These are phyloP conservation scores for Benincasa hispida DNA, from an alignment of 306 rosid genomes.

Conservation along the genomic window DNA sequence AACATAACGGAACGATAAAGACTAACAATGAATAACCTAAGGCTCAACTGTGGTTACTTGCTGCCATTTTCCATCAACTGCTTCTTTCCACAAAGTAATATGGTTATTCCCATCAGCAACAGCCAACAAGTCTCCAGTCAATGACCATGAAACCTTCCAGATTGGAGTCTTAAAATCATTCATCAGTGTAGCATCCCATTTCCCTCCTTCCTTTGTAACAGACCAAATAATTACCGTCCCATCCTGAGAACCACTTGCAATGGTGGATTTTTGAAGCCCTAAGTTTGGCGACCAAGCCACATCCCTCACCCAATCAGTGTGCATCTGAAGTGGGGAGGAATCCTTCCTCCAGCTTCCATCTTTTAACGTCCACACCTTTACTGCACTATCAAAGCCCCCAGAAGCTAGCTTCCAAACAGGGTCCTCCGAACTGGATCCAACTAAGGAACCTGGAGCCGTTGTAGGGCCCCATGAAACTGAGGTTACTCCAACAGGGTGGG, in stretches of 20 bases:
- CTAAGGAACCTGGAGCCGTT: slow-evolving; percentile 71
- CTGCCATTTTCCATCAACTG: slow-evolving; percentile 92
- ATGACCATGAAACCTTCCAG: slow-evolving; percentile 94
- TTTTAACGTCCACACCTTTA: slow-evolving; percentile 76
- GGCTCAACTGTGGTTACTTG: slow-evolving; percentile 72
- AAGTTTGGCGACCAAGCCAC: slow-evolving; percentile 97
- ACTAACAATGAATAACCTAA: slow-evolving; percentile 25
- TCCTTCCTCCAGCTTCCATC: slow-evolving; percentile 87
- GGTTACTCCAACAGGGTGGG: slow-evolving; percentile 85
- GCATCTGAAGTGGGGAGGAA: slow-evolving; percentile 77
- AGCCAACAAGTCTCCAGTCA: slow-evolving; percentile 83
- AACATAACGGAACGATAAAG: background rate
- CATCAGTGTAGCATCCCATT: slow-evolving; percentile 75
- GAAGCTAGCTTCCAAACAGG: slow-evolving; percentile 85
- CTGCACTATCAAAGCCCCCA: slow-evolving; percentile 84
- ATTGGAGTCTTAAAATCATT: slow-evolving; percentile 74
- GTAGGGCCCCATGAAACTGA: slow-evolving; percentile 95
- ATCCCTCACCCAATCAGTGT: slow-evolving; percentile 75
- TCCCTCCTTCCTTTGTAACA: slow-evolving; percentile 69
- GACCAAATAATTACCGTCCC: slow-evolving; percentile 80
- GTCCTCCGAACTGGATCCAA: slow-evolving; percentile 58
- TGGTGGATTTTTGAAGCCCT: slow-evolving; percentile 85
- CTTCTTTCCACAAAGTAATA: slow-evolving; percentile 86
- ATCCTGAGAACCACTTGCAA: slow-evolving; percentile 82
- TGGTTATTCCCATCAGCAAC: slow-evolving; percentile 75